phyloP scores from a whole-genome alignment of 768 basidiomycete species.

The Trametes maxima region DNA sequence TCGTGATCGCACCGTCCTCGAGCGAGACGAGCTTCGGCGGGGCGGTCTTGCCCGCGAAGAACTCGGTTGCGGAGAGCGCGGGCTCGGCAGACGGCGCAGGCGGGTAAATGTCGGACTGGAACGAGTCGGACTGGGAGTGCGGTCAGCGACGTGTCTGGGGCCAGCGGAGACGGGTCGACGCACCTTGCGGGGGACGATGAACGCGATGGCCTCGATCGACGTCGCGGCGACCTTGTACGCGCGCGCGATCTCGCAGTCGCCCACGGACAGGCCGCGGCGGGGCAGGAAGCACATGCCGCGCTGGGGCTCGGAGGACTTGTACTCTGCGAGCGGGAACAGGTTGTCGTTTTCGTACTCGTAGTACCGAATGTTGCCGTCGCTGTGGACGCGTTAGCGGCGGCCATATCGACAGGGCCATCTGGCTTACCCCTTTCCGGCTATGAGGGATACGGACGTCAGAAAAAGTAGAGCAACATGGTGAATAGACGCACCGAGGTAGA shows the following conservation, averaged over 20 bases:
- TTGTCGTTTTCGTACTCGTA: constrained; percentile 92
- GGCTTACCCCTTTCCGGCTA: constrained; percentile 85
- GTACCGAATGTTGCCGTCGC: constrained; percentile 97
- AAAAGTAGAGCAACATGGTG: background rate
- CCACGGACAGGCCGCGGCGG: constrained; percentile 83
- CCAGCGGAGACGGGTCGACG: constrained; percentile 23
- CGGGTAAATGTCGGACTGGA: constrained; percentile 98
- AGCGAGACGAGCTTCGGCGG: constrained; percentile 81
- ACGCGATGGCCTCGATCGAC: constrained; percentile 87
- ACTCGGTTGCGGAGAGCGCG: constrained; percentile 79
- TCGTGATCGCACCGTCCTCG: constrained; percentile 60
- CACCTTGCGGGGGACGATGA: constrained; percentile 93
- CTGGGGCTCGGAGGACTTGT: constrained; percentile 91
- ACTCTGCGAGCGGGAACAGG: constrained; percentile 74
- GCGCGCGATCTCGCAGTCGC: constrained; percentile 93
- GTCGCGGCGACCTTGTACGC: constrained; percentile 84
- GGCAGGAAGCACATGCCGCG: constrained; percentile 98
- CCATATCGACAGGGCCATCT: constrained; percentile 2
- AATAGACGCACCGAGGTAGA: constrained; percentile 69
- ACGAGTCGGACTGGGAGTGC: constrained; percentile 73
- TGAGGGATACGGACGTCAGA: constrained; percentile 3
- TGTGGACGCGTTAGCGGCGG: constrained; percentile 28
- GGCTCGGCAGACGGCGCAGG: constrained; percentile 84
- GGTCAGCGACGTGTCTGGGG: background rate
- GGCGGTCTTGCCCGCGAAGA: constrained; percentile 82